These are phyloP conservation scores for Waitea zeae DNA, from an alignment of 1,284 basidiomycete species.

Conservation along the genomic window DNA sequence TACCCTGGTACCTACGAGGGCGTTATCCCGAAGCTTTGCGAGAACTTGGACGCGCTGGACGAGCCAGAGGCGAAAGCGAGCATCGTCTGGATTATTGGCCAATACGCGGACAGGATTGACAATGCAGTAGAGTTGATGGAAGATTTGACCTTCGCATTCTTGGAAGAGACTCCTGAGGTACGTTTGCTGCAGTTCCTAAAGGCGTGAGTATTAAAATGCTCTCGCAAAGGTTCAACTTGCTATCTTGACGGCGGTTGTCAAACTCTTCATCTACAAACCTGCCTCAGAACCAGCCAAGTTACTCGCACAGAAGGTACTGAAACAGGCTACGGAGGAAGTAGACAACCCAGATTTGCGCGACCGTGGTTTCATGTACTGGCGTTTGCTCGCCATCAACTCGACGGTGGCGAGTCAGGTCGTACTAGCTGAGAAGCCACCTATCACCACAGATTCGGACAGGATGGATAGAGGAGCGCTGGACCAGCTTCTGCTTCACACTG, in stretches of 20 bases:
- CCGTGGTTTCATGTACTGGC: slow-evolving; percentile 99
- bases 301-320: slow-evolving; percentile 89
- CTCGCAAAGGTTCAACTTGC: slow-evolving; percentile 98
- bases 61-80: slow-evolving; percentile 94
- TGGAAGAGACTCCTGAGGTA: slow-evolving; percentile 88
- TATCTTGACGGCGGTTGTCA: slow-evolving; percentile 88
- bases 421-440: slow-evolving; percentile 86
- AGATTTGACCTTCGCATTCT: slow-evolving; percentile 80
- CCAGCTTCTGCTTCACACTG: slow-evolving; percentile 70
- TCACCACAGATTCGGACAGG: slow-evolving; percentile 94
- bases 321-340: slow-evolving; percentile 94
- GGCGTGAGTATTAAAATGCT: too few relatives aligned
- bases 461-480: slow-evolving; percentile 95
- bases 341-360: slow-evolving; percentile 96
- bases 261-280: slow-evolving; percentile 89
- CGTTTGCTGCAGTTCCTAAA: slow-evolving; percentile 11
- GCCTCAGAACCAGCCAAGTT: slow-evolving; percentile 74
- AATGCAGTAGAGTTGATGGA: slow-evolving; percentile 93
- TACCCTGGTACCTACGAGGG: slow-evolving; percentile 96
- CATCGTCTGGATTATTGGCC: slow-evolving; percentile 97
- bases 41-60: slow-evolving; percentile 83
- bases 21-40: slow-evolving; percentile 84
- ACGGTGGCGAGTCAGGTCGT: slow-evolving; percentile 82
- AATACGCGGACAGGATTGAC: slow-evolving; percentile 93
- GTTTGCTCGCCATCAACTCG: slow-evolving; percentile 88